Conservation (phyloP, 495 filamentous ascomycete species). For the Evansstolkia leycettana region DNA sequence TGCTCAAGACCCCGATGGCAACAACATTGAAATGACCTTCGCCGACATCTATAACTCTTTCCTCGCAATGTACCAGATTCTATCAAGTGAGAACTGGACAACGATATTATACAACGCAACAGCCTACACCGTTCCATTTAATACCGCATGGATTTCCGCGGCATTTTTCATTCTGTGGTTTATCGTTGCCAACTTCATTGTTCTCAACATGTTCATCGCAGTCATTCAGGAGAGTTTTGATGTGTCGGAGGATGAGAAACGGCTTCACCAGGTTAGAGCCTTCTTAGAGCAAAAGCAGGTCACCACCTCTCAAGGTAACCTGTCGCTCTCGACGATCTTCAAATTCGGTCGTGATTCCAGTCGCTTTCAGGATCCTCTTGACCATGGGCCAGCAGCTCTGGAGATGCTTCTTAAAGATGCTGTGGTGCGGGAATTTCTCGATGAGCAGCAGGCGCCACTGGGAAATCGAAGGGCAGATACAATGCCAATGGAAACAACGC, state of each 20-base stretch:
- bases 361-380: conserved; percentile 66
- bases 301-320: conserved; percentile 53
- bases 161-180: conserved; percentile 93
- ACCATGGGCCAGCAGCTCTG: conserved; percentile 75
- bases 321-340: conserved; percentile 82
- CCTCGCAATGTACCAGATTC: conserved; percentile 93
- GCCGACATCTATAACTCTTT: conserved; percentile 89
- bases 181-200: conserved; percentile 87
- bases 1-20: conserved; percentile 37
- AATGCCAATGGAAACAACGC: conserved; percentile 9
- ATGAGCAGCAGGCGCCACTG: conserved; percentile 42
- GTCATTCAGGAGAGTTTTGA: conserved; percentile 99
- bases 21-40: conserved; percentile 59
- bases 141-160: conserved; percentile 87
- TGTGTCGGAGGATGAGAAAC: conserved; percentile 98
- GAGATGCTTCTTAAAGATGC: conserved; percentile 95
- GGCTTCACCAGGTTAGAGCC: conserved; percentile 84
- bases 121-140: conserved; percentile 40
- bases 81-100: conserved; percentile 98
- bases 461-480: conserved; percentile 16
- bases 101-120: conserved; percentile 74
- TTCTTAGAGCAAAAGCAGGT: conserved; percentile 89
- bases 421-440: conserved; percentile 86
- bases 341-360: conserved; percentile 53
- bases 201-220: conserved; percentile 99